Conservation (phyloP, 164 flowering plant species). For the Tetracentron sinense region DNA sequence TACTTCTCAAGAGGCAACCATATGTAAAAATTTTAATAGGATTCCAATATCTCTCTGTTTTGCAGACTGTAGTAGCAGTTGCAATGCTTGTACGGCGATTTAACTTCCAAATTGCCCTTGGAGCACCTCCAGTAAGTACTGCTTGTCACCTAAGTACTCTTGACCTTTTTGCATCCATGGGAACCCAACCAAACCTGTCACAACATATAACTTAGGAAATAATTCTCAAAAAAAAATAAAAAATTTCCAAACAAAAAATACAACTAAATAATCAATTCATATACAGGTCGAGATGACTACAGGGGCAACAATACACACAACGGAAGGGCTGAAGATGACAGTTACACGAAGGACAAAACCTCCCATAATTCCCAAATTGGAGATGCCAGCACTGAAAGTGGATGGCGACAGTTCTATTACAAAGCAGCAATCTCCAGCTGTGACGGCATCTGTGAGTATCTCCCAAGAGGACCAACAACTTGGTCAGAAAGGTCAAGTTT, state of each 20-base stretch:
- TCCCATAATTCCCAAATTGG: conserved; percentile 55
- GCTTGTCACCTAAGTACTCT: not conserved
- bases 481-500: conserved; percentile 14
- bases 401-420: conserved; percentile 22
- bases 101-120: conserved; percentile 79
- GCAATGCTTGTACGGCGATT: conserved; percentile 87
- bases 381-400: conserved; percentile 24
- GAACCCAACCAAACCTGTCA: not conserved
- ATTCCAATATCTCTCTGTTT: not conserved
- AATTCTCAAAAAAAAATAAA: not conserved
- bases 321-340: conserved; percentile 82
- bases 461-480: conserved; percentile 5
- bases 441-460: conserved; percentile 11
- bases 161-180: conserved; percentile 5
- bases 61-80: conserved; percentile 74
- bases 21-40: not conserved
- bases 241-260: too few species aligned
- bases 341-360: conserved; percentile 60
- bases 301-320: conserved; percentile 97
- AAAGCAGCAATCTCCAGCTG: conserved; percentile 11
- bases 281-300: conserved; percentile 85
- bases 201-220: not conserved
- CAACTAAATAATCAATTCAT: not conserved
- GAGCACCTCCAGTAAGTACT: conserved; percentile 79
- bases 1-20: not conserved